phyloP scores from a whole-genome alignment of 331 rosid genomes.

The Phaseolus coccineus region DNA sequence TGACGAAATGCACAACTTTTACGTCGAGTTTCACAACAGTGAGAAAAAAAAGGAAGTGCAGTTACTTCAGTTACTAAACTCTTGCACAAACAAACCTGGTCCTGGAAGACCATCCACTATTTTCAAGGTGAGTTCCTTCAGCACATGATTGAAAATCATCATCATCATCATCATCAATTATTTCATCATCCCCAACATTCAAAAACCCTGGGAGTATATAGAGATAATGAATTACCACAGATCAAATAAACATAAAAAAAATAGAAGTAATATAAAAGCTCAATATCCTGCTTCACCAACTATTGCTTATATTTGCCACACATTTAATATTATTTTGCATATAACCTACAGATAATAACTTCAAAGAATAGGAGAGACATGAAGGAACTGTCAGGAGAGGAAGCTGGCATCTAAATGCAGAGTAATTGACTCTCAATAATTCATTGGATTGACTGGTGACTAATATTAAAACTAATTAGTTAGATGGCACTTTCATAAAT shows the following conservation, averaged over 20 bases:
- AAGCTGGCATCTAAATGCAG: not conserved
- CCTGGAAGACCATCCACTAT: slow-evolving; percentile 99
- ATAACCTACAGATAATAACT: not conserved
- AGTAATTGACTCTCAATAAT: not conserved
- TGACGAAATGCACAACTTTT: not conserved
- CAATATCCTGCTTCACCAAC: slow-evolving; percentile 7
- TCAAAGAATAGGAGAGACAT: not conserved
- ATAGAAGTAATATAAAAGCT: slow-evolving; percentile 27
- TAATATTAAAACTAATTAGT: not conserved
- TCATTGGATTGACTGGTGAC: not conserved
- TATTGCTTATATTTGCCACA: not conserved
- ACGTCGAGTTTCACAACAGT: slow-evolving; percentile 5
- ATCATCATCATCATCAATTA: slow-evolving; percentile 69
- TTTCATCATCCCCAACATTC: slow-evolving; percentile 89
- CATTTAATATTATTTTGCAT: slow-evolving; percentile 2
- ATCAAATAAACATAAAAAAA: slow-evolving; percentile 29
- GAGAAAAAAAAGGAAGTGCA: not conserved
- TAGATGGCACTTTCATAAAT: slow-evolving; percentile 23
- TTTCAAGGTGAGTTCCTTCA: slow-evolving; percentile 78
- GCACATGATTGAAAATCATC: slow-evolving; percentile 63
- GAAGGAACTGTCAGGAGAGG: not conserved
- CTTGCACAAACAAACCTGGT: slow-evolving; percentile 71
- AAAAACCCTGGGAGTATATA: slow-evolving; percentile 70
- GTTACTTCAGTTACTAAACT: slow-evolving; percentile 21
- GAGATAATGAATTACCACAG: slow-evolving; percentile 20